Conservation (phyloP, 768 basidiomycete species). For the Neoboletus brunneissimus region DNA sequence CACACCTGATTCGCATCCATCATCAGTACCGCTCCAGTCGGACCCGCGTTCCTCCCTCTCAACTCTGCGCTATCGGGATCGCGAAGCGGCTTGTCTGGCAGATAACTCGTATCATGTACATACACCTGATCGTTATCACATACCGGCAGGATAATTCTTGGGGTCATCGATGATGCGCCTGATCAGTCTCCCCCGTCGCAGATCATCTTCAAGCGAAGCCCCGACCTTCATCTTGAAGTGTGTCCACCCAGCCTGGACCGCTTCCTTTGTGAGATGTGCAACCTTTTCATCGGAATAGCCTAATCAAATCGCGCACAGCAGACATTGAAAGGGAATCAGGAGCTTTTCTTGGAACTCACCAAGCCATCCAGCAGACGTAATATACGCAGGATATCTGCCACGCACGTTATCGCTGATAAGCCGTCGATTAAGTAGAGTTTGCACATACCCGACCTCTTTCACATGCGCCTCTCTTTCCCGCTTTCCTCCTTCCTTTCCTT, state of each 20-base stretch:
- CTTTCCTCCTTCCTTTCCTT: slow-evolving; percentile 69
- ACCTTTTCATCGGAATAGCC: slow-evolving; percentile 92
- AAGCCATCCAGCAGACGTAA: slow-evolving; percentile 89
- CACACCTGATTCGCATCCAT: slow-evolving; percentile 95
- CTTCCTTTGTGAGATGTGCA: slow-evolving; percentile 75
- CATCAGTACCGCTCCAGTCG: slow-evolving; percentile 90
- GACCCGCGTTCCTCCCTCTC: slow-evolving; percentile 85
- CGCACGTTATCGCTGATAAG: slow-evolving; percentile 2
- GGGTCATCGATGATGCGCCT: slow-evolving; percentile 92
- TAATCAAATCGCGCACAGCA: slow-evolving; percentile 15
- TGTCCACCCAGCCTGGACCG: slow-evolving; percentile 85
- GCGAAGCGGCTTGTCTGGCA: slow-evolving; percentile 35
- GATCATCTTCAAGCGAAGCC: slow-evolving; percentile 71
- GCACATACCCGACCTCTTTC: slow-evolving; percentile 54
- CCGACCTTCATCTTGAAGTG: slow-evolving; percentile 99
- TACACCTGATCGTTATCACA: slow-evolving; percentile 26
- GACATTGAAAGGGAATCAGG: neutral
- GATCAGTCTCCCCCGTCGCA: slow-evolving; percentile 81
- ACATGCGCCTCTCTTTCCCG: slow-evolving; percentile 74
- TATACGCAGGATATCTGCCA: slow-evolving; percentile 81
- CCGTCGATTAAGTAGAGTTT: neutral
- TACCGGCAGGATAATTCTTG: slow-evolving; percentile 55
- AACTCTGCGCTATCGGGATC: slow-evolving; percentile 59
- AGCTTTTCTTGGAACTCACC: slow-evolving; percentile 38
- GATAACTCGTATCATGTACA: neutral